phyloP scores from a whole-genome alignment of 306 rosid species.

The Rosa rugosa region DNA sequence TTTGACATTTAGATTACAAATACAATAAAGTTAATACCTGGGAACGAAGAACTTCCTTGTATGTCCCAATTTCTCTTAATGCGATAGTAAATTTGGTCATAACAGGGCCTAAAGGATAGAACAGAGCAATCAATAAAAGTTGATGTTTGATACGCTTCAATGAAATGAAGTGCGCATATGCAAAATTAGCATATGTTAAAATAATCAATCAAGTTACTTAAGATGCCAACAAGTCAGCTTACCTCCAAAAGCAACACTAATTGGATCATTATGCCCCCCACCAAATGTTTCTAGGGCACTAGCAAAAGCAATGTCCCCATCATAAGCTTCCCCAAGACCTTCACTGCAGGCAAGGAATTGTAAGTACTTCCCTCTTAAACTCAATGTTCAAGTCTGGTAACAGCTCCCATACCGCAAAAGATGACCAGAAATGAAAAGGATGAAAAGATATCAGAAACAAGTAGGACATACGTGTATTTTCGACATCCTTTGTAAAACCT shows the following conservation, averaged over 20 bases:
- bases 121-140: conserved; percentile 26
- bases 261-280: conserved; percentile 98
- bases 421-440: not conserved
- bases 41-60: conserved; percentile 99
- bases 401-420: conserved; percentile 3
- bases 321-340: conserved; percentile 99
- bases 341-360: conserved; percentile 55
- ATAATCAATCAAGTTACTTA: not conserved
- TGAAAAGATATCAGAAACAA: not conserved
- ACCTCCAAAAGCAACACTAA: conserved; percentile 99
- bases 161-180: not conserved
- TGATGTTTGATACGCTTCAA: not conserved
- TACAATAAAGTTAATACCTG: conserved; percentile 54
- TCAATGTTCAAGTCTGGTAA: conserved; percentile 1
- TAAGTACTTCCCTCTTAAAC: conserved; percentile 26
- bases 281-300: conserved; percentile 96
- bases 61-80: conserved; percentile 96
- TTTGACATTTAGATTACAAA: not conserved
- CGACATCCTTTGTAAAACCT: conserved; percentile 96
- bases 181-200: not conserved
- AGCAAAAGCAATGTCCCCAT: conserved; percentile 99
- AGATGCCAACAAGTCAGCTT: conserved; percentile 17
- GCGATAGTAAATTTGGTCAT: conserved; percentile 99
- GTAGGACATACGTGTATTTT: conserved; percentile 86
- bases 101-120: conserved; percentile 72